Percentiles rank a stretch among this genome's conserved stretches.
These are phyloP conservation scores for Hemerocallis citrina DNA, from an alignment of 106 monocot species.

Conservation along the genomic window DNA sequence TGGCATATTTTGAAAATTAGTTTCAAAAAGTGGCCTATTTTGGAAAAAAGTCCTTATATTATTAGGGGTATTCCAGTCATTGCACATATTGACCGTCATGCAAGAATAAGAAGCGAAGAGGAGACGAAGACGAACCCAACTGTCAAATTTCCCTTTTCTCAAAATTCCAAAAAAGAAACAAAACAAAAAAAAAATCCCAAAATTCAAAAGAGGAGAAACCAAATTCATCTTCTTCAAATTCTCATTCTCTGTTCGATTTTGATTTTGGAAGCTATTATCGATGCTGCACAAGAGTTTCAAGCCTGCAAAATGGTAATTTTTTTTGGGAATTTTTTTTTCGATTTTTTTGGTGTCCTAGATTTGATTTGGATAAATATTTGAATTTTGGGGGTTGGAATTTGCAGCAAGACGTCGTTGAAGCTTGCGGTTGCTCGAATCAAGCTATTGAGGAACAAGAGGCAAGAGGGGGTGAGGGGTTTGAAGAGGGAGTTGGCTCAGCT, in stretches of 20 bases:
- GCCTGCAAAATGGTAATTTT: conserved; percentile 51
- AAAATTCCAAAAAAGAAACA: background rate
- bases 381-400: conserved; percentile 2
- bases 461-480: conserved; percentile 46
- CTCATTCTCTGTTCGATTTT: background rate
- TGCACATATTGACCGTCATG: too few relatives aligned
- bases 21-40: too few relatives aligned
- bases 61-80: too few relatives aligned
- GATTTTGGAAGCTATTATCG: conserved; percentile 2
- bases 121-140: background rate
- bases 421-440: conserved; percentile 65
- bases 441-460: conserved; percentile 74
- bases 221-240: background rate
- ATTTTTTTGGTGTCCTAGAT: background rate
- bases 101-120: background rate
- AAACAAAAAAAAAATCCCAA: background rate
- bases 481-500: conserved; percentile 76
- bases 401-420: conserved; percentile 90
- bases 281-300: conserved; percentile 61
- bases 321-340: too few relatives aligned
- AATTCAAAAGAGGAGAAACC: background rate
- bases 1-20: too few relatives aligned
- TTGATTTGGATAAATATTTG: background rate
- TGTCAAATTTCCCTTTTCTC: background rate
- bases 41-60: too few relatives aligned